These are phyloP conservation scores for Podospora bellae-mahoneyi DNA, from an alignment of 495 filamentous ascomycete genomes.

Conservation along the genomic window DNA sequence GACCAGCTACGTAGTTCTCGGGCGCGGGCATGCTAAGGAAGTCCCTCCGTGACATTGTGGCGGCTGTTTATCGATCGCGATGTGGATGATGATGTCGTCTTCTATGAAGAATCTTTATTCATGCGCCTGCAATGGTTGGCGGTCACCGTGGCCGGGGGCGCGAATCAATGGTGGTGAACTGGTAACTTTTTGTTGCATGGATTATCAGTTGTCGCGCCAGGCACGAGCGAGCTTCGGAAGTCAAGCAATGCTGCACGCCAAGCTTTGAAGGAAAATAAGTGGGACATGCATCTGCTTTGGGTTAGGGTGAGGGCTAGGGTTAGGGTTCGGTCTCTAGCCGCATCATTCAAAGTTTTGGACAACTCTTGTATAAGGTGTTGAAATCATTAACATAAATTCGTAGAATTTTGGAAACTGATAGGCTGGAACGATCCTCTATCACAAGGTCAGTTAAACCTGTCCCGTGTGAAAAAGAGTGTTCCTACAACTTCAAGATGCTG, in stretches of 20 bases:
- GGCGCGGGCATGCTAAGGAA: slow-evolving; percentile 89
- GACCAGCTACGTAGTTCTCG: slow-evolving; percentile 97
- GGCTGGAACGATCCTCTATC: too few species aligned
- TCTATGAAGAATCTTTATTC: neutral
- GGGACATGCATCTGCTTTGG: neutral
- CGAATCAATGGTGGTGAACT: neutral
- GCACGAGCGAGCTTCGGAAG: neutral
- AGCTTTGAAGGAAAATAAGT: neutral
- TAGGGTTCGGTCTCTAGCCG: too few species aligned
- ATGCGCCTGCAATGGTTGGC: neutral
- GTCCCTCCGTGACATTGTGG: slow-evolving; percentile 73
- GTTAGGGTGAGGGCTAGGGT: neutral
- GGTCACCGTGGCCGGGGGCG: neutral
- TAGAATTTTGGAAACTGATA: too few species aligned
- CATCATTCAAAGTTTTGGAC: neutral
- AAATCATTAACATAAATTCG: too few species aligned
- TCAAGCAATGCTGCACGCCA: neutral
- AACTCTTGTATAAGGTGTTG: neutral
- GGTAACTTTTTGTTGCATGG: slow-evolving; percentile 7
- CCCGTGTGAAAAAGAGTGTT: neutral
- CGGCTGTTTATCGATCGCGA: neutral
- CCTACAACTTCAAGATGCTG: neutral
- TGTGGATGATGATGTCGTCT: neutral
- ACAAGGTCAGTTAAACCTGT: too few species aligned
- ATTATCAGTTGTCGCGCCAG: neutral